These are phyloP conservation scores for Orbilia quercus DNA, from an alignment of 2,329 filamentous ascomycete genomes.

Conservation along the genomic window DNA sequence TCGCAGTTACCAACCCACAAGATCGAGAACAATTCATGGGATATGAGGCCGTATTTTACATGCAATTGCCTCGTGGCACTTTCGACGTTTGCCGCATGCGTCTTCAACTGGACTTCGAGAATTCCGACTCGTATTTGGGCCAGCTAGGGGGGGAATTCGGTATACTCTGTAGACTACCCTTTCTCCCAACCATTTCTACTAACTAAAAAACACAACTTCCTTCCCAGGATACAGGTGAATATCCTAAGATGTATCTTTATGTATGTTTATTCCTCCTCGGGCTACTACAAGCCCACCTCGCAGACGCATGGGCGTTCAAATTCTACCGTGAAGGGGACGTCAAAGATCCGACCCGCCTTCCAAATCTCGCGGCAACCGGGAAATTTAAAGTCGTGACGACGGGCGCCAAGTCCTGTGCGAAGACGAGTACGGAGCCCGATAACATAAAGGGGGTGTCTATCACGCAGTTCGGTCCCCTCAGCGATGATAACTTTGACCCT, in stretches of 20 bases:
- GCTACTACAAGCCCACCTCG: background rate
- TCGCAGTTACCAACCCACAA: background rate
- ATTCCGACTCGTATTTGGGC: no score
- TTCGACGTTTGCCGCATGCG: no score
- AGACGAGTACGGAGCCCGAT: background rate
- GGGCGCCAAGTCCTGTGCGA: background rate
- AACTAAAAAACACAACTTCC: background rate
- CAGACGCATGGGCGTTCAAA: constrained; percentile 12
- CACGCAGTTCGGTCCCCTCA: constrained; percentile 18
- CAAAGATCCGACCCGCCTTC: no score
- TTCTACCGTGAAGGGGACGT: constrained; percentile 21
- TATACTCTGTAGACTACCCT: no score
- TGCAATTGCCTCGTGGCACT: background rate
- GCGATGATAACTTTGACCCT: background rate
- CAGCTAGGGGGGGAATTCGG: no score
- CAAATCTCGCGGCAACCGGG: no score
- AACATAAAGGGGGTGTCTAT: constrained; percentile 20
- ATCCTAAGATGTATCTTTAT: constrained; percentile 3
- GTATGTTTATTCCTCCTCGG: background rate
- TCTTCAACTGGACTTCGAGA: no score
- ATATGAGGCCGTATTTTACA: constrained; percentile 1
- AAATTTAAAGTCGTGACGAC: constrained; percentile 4
- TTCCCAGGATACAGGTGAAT: background rate
- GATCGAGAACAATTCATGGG: background rate
- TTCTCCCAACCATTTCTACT: background rate